phyloP scores from a whole-genome alignment of 148 eudicot genomes.

The Cornus kousa region DNA sequence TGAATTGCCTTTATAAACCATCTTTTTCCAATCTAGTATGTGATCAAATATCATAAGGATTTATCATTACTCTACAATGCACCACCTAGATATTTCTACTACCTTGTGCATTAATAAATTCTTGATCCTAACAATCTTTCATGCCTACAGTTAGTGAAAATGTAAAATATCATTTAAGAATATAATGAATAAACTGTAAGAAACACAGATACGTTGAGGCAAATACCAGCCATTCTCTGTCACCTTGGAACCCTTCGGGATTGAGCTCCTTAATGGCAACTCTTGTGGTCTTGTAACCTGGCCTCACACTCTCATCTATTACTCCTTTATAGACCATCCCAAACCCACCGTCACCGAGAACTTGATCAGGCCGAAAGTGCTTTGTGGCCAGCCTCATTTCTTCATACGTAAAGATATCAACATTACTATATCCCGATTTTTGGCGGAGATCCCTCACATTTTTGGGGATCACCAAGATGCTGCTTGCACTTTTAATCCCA shows the following conservation, averaged over 20 bases:
- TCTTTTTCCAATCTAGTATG: background rate
- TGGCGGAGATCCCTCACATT: slow-evolving; percentile 72
- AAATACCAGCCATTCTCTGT: slow-evolving; percentile 91
- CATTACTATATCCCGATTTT: slow-evolving; percentile 67
- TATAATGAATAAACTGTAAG: background rate
- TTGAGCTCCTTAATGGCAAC: slow-evolving; percentile 93
- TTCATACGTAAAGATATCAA: slow-evolving; percentile 76
- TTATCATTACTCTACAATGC: background rate
- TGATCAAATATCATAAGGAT: background rate
- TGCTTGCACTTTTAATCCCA: slow-evolving; percentile 34
- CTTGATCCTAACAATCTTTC: background rate
- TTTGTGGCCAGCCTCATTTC: slow-evolving; percentile 87
- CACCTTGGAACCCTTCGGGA: slow-evolving; percentile 83
- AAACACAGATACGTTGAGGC: background rate
- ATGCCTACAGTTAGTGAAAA: background rate
- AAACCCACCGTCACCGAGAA: slow-evolving; percentile 92
- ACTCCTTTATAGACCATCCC: slow-evolving; percentile 86
- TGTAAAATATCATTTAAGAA: background rate
- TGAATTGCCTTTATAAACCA: background rate
- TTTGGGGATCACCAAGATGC: slow-evolving; percentile 46
- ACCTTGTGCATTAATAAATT: too few species aligned
- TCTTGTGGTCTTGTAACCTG: slow-evolving; percentile 59
- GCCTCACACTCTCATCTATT: slow-evolving; percentile 67
- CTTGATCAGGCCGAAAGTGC: slow-evolving; percentile 78
- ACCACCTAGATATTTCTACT: background rate